Percentiles rank a stretch among this genome's conserved stretches.
phyloP scores from a whole-genome alignment of 2,329 filamentous ascomycete species.

The Zarea fungicola region DNA sequence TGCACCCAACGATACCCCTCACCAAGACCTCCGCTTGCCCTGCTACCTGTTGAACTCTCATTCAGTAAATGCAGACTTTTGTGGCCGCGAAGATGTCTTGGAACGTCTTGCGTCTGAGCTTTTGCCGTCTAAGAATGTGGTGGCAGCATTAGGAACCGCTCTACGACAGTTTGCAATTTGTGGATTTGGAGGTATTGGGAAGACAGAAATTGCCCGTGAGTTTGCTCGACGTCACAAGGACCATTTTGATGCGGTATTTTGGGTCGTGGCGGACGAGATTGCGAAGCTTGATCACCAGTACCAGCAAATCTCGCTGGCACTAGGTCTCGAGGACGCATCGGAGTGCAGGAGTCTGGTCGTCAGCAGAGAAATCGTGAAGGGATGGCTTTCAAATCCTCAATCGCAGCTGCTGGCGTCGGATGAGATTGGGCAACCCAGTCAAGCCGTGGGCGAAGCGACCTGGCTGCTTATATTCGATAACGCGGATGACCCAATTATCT shows the following conservation, averaged over 20 bases:
- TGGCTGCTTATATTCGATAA: conserved; percentile 13
- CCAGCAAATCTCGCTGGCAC: conserved; percentile 5
- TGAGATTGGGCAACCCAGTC: background rate
- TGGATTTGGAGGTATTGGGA: conserved; percentile 11
- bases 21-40: background rate
- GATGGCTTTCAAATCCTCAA: conserved; percentile 8
- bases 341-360: conserved; percentile 11
- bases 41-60: background rate
- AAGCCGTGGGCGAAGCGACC: background rate
- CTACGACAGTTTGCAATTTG: conserved; percentile 9
- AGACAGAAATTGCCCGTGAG: conserved; percentile 12
- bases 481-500: conserved; percentile 11
- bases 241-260: conserved; percentile 11
- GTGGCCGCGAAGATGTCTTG: conserved; percentile 11
- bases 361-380: conserved; percentile 7
- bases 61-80: conserved; percentile 2
- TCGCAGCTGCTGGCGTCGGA: background rate
- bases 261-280: conserved; percentile 7
- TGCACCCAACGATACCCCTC: background rate
- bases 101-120: conserved; percentile 6
- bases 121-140: conserved; percentile 1
- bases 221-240: conserved; percentile 2
- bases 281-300: conserved; percentile 12
- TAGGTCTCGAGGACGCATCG: conserved; percentile 7
- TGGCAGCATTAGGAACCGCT: background rate